These are phyloP conservation scores for Lipomyces orientalis DNA, from an alignment of 805 yeast genomes.

Conservation along the genomic window DNA sequence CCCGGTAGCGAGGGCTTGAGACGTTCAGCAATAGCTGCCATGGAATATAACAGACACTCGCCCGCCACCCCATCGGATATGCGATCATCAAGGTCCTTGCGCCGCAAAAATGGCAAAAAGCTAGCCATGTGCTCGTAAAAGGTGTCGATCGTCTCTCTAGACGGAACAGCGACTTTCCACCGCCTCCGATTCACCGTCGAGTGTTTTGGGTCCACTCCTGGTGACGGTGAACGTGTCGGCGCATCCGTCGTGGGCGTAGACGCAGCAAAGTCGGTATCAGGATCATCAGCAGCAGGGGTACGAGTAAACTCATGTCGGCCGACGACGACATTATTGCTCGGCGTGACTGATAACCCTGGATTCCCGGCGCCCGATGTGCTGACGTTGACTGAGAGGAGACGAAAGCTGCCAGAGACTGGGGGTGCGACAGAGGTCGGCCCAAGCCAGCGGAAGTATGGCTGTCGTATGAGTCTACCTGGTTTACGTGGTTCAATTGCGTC, in stretches of 20 bases:
- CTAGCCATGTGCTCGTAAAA: slow-evolving; percentile 38
- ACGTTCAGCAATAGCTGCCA: slow-evolving; percentile 40
- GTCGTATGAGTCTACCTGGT: slow-evolving; percentile 29
- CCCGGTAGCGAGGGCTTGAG: slow-evolving; percentile 14
- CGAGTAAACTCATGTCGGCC: slow-evolving; percentile 24
- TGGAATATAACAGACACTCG: slow-evolving; percentile 41
- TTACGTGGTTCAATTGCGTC: background rate
- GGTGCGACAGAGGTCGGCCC: slow-evolving; percentile 45
- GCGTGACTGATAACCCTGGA: background rate
- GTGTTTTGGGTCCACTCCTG: background rate
- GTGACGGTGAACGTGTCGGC: background rate
- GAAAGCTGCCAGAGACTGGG: slow-evolving; percentile 40
- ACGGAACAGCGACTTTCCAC: slow-evolving; percentile 23
- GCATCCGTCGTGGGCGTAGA: background rate
- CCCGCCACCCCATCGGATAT: slow-evolving; percentile 37
- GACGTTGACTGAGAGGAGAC: slow-evolving; percentile 42
- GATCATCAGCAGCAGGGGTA: background rate
- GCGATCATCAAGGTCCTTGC: slow-evolving; percentile 36
- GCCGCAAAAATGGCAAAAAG: slow-evolving; percentile 39
- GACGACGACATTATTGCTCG: slow-evolving; percentile 5
- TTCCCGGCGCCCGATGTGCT: slow-evolving; percentile 20
- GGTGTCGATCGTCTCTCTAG: slow-evolving; percentile 21
- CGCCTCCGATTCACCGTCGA: slow-evolving; percentile 6
- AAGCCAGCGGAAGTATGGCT: slow-evolving; percentile 44
- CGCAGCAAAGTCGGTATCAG: background rate